These are phyloP conservation scores for Eucalyptus cloeziana DNA, from an alignment of 345 rosid genomes.

Conservation along the genomic window DNA sequence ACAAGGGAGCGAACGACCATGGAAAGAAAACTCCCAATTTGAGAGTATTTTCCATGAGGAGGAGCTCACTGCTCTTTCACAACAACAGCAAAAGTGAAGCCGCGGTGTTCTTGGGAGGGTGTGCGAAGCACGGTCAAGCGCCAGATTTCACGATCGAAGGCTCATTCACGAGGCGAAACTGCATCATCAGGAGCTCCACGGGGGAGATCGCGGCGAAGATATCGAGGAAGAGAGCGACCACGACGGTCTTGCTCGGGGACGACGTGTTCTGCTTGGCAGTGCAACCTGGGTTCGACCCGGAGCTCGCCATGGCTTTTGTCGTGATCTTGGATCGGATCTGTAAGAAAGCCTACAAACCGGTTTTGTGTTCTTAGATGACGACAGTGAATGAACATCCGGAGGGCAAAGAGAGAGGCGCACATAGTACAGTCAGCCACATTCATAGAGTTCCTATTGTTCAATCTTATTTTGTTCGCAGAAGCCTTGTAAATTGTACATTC, in stretches of 20 bases:
- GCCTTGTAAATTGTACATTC: background rate
- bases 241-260: constrained; percentile 14
- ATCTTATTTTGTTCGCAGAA: background rate
- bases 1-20: constrained; percentile 13
- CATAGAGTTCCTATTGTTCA: background rate
- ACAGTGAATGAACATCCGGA: background rate
- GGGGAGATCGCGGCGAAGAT: constrained; percentile 16
- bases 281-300: constrained; percentile 26
- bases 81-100: constrained; percentile 5
- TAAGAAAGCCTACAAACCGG: constrained; percentile 9
- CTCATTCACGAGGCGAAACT: constrained; percentile 17
- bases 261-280: constrained; percentile 36
- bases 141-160: constrained; percentile 38
- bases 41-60: constrained; percentile 35
- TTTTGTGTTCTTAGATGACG: constrained; percentile 17
- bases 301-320: constrained; percentile 33
- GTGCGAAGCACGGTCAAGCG: background rate
- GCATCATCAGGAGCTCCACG: constrained; percentile 3
- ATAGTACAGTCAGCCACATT: background rate
- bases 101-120: constrained; percentile 22
- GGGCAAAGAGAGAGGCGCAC: background rate
- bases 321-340: constrained; percentile 36
- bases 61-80: constrained; percentile 3
- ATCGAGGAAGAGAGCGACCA: constrained; percentile 19
- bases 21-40: background rate